phyloP scores from a whole-genome alignment of 176 grass and related monocot species.

The Raddia guianensis region DNA sequence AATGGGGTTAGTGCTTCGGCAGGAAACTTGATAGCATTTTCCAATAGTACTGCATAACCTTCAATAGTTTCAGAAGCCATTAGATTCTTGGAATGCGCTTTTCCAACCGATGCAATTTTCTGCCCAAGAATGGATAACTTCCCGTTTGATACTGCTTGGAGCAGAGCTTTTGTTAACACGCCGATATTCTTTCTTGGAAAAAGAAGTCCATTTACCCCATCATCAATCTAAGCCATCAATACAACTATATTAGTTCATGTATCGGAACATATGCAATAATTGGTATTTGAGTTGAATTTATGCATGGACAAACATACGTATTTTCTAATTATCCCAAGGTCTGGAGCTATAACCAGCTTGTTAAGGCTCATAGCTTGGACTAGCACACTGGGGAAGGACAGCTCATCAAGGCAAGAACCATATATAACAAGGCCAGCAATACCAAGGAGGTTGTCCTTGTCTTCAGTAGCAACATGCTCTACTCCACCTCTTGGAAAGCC shows the following conservation, averaged over 20 bases:
- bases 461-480: constrained; percentile 60
- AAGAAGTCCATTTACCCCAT: constrained; percentile 83
- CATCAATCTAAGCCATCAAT: constrained; percentile 70
- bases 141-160: constrained; percentile 63
- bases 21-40: constrained; percentile 76
- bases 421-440: constrained; percentile 84
- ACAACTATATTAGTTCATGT: constrained; percentile 34
- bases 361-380: constrained; percentile 82
- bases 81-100: constrained; percentile 81
- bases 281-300: constrained; percentile 23
- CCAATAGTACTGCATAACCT: constrained; percentile 72
- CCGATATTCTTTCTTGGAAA: constrained; percentile 66
- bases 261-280: constrained; percentile 13
- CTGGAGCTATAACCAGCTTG: constrained; percentile 92
- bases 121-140: constrained; percentile 63
- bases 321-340: constrained; percentile 80
- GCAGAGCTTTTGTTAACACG: constrained; percentile 62
- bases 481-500: constrained; percentile 69
- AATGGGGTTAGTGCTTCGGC: constrained; percentile 67
- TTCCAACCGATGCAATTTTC: constrained; percentile 74
- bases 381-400: constrained; percentile 76
- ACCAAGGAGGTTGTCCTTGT: constrained; percentile 55
- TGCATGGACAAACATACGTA: constrained; percentile 57
- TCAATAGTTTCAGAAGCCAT: constrained; percentile 78
- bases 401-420: constrained; percentile 89